These are phyloP conservation scores for Lotus japonicus DNA, from an alignment of 306 rosid species.

Conservation along the genomic window DNA sequence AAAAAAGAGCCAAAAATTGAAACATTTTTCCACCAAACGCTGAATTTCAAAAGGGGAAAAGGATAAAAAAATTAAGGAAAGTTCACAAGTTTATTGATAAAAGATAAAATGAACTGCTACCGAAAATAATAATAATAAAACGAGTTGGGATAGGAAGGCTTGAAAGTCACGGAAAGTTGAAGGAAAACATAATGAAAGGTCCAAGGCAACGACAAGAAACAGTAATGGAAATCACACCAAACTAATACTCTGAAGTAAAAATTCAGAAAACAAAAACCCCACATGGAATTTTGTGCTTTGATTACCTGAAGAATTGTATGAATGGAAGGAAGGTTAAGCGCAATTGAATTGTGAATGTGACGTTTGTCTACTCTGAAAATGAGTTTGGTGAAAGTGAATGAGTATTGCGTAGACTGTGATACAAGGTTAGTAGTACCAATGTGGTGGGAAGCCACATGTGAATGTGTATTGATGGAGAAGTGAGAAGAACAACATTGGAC, in stretches of 20 bases:
- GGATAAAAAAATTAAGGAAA: background rate
- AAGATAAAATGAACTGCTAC: background rate
- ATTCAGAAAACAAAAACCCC: constrained; percentile 13
- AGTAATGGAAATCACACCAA: constrained; percentile 25
- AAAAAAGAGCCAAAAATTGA: background rate
- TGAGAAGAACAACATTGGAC: no score
- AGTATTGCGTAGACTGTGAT: background rate
- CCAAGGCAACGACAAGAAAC: constrained; percentile 30
- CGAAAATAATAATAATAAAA: background rate
- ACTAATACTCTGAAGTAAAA: background rate
- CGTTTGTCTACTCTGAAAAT: background rate
- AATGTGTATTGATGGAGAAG: no score
- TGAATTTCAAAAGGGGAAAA: background rate
- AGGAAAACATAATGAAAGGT: constrained; percentile 34
- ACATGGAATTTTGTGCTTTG: background rate
- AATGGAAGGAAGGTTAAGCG: background rate
- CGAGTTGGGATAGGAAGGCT: constrained; percentile 12
- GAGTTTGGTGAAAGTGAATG: background rate
- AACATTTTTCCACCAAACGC: constrained; percentile 22
- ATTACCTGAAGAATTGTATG: no score
- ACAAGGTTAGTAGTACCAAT: background rate
- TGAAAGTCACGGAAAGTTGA: constrained; percentile 44
- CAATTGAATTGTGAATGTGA: background rate
- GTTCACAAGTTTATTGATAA: background rate
- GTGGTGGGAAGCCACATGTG: background rate